Evolutionary conservation across 768 basidiomycete species (phyloP), one percentile per base, ranked within the genome.

Genomic region (Rhizopogon roseolus): DNA sequence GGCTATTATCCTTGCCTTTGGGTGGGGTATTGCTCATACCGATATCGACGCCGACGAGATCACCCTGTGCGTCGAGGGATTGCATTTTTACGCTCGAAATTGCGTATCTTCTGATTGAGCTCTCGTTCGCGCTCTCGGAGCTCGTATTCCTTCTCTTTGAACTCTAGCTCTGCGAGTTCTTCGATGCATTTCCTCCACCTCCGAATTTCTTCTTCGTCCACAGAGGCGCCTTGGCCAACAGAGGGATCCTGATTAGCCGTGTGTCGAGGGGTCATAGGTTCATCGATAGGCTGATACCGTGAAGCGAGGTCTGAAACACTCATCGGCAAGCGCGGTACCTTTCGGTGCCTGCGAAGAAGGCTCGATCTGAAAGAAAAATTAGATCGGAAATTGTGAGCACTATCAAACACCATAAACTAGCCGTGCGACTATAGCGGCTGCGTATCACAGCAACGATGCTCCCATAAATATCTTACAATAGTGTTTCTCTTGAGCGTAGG

Each of bases 401-500:
- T 29, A 39, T 55, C 6, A 41, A 17, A 39, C 25, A 58, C 51
- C 14, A 55, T 40, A 39, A 10, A 72, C 84, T 41, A 60, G 88
- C 88, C 52, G 67, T 73, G 40, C 70, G 76, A 19, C 80, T 75
- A 58, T 86, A 90, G 48, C 79, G 80, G 62, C 78, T 79, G 41
- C 84, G 77, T 75, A 92, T 82, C 2, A 81, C 80, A 41, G 88
- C 84, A 42, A 91, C 88, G 25, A 85, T 69, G 59, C 80, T 82
- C 11, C n/a, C n/a, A 42, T 50, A 5, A 28, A 25, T 52, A 48
- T 10, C 88, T 53, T 60, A 93, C 95, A 59, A 99, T 86, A 3
- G 97, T 98, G 48, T 79, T 76, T 63, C 86, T 81, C 75, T 99
- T 99, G 62, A 99, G 69, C 10, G 75, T 81, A 3, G 97, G 97